Base-by-base conservation (phyloP, 768 basidiomycete genomes). In the Clitopilus hobsonii region DNA sequence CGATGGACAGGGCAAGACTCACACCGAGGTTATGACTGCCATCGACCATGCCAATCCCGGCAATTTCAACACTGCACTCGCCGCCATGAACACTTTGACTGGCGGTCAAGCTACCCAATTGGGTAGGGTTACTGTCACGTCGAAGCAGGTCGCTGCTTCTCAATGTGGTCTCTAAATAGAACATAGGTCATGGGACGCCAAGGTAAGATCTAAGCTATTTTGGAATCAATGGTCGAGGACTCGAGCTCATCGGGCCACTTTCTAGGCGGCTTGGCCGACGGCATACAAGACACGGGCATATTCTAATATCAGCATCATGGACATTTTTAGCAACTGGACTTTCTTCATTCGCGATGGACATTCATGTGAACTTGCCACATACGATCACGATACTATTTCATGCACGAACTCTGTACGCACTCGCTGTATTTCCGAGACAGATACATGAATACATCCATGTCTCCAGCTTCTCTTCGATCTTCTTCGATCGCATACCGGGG, bases 1-100 rank as follows among this genome's bases (percentile, higher is more conserved):
- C 26, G 61, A 62, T 36, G 1, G 28, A 16, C 29, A 38, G 0
- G 67, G 68, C 8, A 56, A 47, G 13, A 59, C 60, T 8, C 69
- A 54, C 49, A 74, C 61, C 51, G 69, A 82, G 65, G 70, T 71
- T 29, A 60, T 84, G 7, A 66, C 77, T 2, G 82, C 74, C 2
- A 65, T 86, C 18, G 81, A 85, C 59, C 63, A 69, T 25, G 38
- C 55, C 10, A 18, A 10, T 5, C 38, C 32, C 59, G 60, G 71
- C 27, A 45, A 45, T 18, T 63, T 62, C 54, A 62, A 63, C 45
- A 54, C 62, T 18, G 62, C 74, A n/a, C 16, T 61, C 49, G 57
- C 62, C 51, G 69, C 66, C n/a, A 68, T 75, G 69, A 51, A 73
- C 51, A n/a, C 16, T 14, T 64, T 77, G 50, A 77, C 76, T 8